These are phyloP conservation scores for Nissolia schottii DNA, from an alignment of 306 rosid genomes.

Conservation along the genomic window DNA sequence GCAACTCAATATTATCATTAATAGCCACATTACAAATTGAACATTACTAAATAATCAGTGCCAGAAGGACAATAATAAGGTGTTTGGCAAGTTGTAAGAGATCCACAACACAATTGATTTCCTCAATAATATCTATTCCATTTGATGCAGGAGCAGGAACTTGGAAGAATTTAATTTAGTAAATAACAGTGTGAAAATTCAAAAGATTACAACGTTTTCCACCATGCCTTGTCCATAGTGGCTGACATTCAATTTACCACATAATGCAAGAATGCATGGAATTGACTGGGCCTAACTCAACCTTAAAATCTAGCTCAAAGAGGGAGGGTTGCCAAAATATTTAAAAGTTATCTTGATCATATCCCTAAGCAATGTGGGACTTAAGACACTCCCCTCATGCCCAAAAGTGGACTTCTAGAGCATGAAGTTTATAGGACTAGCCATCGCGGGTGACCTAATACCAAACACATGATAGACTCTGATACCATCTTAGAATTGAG, in stretches of 20 bases:
- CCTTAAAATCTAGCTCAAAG: too few relatives aligned
- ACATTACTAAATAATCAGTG: constrained; percentile 1
- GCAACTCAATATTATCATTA: not conserved
- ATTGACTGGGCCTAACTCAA: too few relatives aligned
- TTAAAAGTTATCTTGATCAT: too few relatives aligned
- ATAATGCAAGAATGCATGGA: too few relatives aligned
- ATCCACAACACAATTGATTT: not conserved
- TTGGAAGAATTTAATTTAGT: not conserved
- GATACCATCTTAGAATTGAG: too few relatives aligned
- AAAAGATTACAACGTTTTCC: not conserved
- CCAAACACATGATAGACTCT: too few relatives aligned
- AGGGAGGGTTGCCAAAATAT: too few relatives aligned
- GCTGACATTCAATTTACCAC: constrained; percentile 17
- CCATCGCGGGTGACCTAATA: too few relatives aligned
- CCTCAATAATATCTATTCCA: not conserved
- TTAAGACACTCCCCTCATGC: too few relatives aligned
- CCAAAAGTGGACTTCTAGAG: too few relatives aligned
- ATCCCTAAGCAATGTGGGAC: too few relatives aligned
- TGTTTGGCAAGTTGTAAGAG: constrained; percentile 1
- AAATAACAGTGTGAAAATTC: not conserved
- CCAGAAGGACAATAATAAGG: constrained; percentile 7
- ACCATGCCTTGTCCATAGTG: not conserved
- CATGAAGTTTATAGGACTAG: too few relatives aligned
- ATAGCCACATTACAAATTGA: constrained; percentile 8
- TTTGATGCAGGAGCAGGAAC: constrained; percentile 10